A percentile compares a stretch with the other conserved stretches of the same genome.
Evolutionary conservation across 805 yeast genomes (phyloP).

Genomic region (Candida silvicultrix): DNA sequence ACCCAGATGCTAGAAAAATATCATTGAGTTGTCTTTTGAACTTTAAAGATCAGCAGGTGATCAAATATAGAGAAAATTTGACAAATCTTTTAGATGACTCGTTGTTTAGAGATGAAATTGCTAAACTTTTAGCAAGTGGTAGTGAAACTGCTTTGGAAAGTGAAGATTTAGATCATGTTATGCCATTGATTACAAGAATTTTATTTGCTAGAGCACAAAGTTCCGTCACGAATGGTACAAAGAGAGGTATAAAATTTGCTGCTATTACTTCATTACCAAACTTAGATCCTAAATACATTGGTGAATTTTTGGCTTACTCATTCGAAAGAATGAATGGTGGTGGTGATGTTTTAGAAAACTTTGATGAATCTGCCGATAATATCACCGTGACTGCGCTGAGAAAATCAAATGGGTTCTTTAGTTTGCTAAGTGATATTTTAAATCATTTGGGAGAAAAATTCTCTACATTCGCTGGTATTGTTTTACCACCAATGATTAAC

Average conservation of each 20-base stretch:
- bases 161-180: conserved; percentile 49
- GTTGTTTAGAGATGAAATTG: conserved; percentile 77
- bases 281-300: conserved; percentile 44
- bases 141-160: conserved; percentile 51
- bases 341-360: conserved; percentile 16
- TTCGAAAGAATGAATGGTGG: conserved; percentile 43
- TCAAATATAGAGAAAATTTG: conserved; percentile 68
- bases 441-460: conserved; percentile 54
- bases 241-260: conserved; percentile 66
- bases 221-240: conserved; percentile 58
- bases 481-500: conserved; percentile 49
- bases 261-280: conserved; percentile 59
- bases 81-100: conserved; percentile 75
- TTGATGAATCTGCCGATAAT: conserved; percentile 11
- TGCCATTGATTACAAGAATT: conserved; percentile 72
- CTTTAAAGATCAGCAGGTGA: conserved; percentile 50
- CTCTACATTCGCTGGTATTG: conserved; percentile 12
- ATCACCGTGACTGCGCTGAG: conserved; percentile 32
- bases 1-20: conserved; percentile 55
- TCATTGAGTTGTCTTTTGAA: conserved; percentile 68
- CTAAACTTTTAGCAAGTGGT: conserved; percentile 49
- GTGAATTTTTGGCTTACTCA: conserved; percentile 57
- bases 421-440: conserved; percentile 50
- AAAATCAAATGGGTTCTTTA: conserved; percentile 58
- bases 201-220: conserved; percentile 84